Evolutionary conservation across 1,284 basidiomycete species (phyloP).

Genomic region (Gymnopus androsaceus): DNA sequence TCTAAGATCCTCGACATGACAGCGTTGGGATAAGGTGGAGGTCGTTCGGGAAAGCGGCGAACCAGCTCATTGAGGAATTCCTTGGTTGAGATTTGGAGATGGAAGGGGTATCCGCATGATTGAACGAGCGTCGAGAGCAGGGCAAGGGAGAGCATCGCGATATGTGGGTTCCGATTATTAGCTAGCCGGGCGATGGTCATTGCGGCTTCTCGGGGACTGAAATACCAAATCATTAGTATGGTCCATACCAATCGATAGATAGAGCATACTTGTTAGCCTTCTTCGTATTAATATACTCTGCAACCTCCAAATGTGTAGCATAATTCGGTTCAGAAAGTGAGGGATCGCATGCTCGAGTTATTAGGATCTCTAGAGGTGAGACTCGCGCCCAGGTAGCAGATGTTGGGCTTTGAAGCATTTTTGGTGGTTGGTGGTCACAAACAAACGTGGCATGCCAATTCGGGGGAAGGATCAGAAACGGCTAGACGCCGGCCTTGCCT

Average conservation of each 20-base stretch:
- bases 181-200: constrained; percentile 81
- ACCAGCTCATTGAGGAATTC: constrained; percentile 99
- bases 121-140: constrained; percentile 94
- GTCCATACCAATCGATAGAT: background rate
- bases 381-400: constrained; percentile 18
- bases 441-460: too few relatives aligned
- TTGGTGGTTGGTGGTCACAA: background rate
- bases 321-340: constrained; percentile 88
- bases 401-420: constrained; percentile 6
- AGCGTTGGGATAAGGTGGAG: constrained; percentile 91
- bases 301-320: constrained; percentile 90
- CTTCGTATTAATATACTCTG: constrained; percentile 91
- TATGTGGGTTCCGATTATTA: constrained; percentile 89
- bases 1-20: constrained; percentile 96
- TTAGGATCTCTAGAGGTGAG: constrained; percentile 67
- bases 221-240: constrained; percentile 3
- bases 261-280: constrained; percentile 96
- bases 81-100: constrained; percentile 97
- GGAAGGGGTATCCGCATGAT: constrained; percentile 95
- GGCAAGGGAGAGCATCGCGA: constrained; percentile 80
- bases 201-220: constrained; percentile 85
- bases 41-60: constrained; percentile 94
- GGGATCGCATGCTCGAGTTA: constrained; percentile 88
- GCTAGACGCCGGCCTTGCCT: too few relatives aligned
- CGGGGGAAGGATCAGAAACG: too few relatives aligned